phyloP scores from a whole-genome alignment of 2,329 filamentous ascomycete genomes.

The Graphilbum fragrans region DNA sequence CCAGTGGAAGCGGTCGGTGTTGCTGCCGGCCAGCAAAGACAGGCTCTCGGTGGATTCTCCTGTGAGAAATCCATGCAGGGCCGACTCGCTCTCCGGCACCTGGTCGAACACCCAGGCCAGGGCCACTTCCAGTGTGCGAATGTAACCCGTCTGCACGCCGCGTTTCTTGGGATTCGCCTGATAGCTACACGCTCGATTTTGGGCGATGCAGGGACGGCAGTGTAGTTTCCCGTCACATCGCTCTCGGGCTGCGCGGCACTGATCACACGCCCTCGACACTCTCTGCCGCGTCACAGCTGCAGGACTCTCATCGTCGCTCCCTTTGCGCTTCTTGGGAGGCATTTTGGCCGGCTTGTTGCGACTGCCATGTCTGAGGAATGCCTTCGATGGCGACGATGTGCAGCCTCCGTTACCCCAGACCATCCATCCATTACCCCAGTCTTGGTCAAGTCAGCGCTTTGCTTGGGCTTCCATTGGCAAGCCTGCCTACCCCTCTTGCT shows the following conservation, averaged over 20 bases:
- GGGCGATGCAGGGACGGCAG: slow-evolving; percentile 54
- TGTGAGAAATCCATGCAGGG: slow-evolving; percentile 28
- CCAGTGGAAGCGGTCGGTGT: too few species aligned
- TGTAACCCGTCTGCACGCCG: slow-evolving; percentile 70
- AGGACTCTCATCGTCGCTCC: too few species aligned
- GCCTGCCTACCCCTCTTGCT: too few species aligned
- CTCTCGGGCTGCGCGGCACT: slow-evolving; percentile 54
- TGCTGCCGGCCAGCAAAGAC: too few species aligned
- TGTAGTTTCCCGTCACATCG: slow-evolving; percentile 62
- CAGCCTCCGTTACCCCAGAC: too few species aligned
- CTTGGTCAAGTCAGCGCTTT: too few species aligned
- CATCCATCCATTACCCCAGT: too few species aligned
- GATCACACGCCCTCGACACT: slow-evolving; percentile 58
- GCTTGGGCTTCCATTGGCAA: too few species aligned
- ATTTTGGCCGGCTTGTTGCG: not conserved
- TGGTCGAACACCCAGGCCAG: slow-evolving; percentile 55
- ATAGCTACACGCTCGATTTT: slow-evolving; percentile 57
- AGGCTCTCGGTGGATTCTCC: not conserved
- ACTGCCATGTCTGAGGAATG: not conserved
- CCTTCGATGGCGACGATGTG: too few species aligned
- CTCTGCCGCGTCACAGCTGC: slow-evolving; percentile 40
- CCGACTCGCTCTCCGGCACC: slow-evolving; percentile 45
- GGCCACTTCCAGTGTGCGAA: slow-evolving; percentile 59
- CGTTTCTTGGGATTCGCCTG: slow-evolving; percentile 63
- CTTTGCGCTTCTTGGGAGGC: too few species aligned